Percentiles rank a stretch among this genome's conserved stretches.
These are phyloP conservation scores for Prinsepia uniflora DNA, from an alignment of 306 rosid genomes.

Conservation along the genomic window DNA sequence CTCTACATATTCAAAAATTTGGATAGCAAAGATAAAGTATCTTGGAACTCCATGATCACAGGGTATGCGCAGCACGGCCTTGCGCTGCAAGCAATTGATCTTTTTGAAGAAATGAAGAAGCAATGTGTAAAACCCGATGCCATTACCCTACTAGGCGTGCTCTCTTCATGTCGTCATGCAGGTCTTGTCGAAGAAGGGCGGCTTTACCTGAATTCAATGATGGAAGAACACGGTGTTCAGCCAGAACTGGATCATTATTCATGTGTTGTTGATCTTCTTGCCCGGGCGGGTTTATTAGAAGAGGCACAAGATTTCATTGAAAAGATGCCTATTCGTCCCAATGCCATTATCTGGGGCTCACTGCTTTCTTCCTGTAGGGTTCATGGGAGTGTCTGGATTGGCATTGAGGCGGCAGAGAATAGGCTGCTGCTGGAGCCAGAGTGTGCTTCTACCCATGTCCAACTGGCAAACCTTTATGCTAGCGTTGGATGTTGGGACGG, in stretches of 20 bases:
- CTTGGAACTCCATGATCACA: constrained; percentile 89
- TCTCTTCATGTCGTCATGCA: constrained; percentile 74
- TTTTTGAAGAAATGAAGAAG: constrained; percentile 59
- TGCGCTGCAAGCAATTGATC: constrained; percentile 51
- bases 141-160: constrained; percentile 63
- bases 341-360: constrained; percentile 83
- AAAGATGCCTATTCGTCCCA: constrained; percentile 69
- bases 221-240: constrained; percentile 47
- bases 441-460: constrained; percentile 63
- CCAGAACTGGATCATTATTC: constrained; percentile 78
- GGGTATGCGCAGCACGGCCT: constrained; percentile 80
- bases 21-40: constrained; percentile 45
- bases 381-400: constrained; percentile 64
- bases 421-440: constrained; percentile 58
- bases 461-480: constrained; percentile 71
- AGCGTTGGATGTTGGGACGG: constrained; percentile 57
- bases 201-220: constrained; percentile 61
- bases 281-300: constrained; percentile 65
- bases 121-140: constrained; percentile 49
- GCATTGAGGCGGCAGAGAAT: constrained; percentile 69
- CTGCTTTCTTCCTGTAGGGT: constrained; percentile 68
- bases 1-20: constrained; percentile 45
- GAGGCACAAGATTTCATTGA: constrained; percentile 61
- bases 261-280: constrained; percentile 76
- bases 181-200: constrained; percentile 67